Percentiles rank a stretch among this genome's conserved stretches.
Conservation (phyloP, 2,329 filamentous ascomycete species). For the Chrysosphaeria jannelii region DNA sequence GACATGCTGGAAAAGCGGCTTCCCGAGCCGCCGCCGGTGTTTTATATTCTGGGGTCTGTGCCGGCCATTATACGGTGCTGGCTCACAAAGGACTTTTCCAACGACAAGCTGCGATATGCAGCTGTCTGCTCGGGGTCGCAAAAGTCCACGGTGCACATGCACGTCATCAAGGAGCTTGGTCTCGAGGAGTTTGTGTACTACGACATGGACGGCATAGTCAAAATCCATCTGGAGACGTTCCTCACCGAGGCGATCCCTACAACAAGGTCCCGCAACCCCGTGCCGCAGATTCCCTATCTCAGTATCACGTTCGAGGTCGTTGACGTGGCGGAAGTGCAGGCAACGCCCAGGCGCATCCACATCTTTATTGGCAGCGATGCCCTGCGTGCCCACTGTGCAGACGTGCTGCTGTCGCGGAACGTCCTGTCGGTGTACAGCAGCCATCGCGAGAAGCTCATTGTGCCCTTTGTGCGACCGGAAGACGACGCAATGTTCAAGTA, state of each 20-base stretch:
- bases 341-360: constrained; percentile 32
- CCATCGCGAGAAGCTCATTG: constrained; percentile 58
- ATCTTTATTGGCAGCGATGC: constrained; percentile 79
- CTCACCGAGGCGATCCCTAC: constrained; percentile 68
- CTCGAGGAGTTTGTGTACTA: constrained; percentile 34
- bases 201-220: constrained; percentile 31
- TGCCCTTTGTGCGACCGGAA: constrained; percentile 80
- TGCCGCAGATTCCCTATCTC: constrained; percentile 55
- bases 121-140: constrained; percentile 81
- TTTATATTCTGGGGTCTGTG: constrained; percentile 65
- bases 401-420: constrained; percentile 77
- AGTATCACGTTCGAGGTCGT: constrained; percentile 49
- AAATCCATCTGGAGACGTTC: constrained; percentile 55
- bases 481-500: constrained; percentile 56
- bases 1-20: constrained; percentile 41
- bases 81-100: constrained; percentile 72
- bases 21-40: constrained; percentile 48
- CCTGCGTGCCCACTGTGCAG: constrained; percentile 59
- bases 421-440: constrained; percentile 66
- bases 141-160: constrained; percentile 50
- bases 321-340: constrained; percentile 19
- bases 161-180: constrained; percentile 44
- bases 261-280: constrained; percentile 39
- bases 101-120: constrained; percentile 67
- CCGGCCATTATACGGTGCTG: constrained; percentile 90